Evolutionary conservation across 306 rosid genomes (phyloP), one percentile per base, ranked within the genome.

Genomic region (Castanea sativa): DNA sequence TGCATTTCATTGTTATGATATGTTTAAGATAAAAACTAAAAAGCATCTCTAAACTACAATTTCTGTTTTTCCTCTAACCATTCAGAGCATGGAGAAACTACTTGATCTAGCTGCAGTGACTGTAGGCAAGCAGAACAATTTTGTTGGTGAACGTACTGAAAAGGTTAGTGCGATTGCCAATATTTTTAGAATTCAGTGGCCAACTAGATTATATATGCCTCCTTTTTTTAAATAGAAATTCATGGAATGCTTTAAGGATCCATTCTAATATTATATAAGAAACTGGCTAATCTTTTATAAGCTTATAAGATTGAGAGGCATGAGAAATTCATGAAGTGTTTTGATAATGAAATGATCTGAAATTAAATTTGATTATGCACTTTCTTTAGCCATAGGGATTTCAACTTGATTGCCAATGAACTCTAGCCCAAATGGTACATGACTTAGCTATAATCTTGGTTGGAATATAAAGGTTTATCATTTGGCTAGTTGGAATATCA

Each of bases 81-180:
- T 85, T 85, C 91, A 95, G 99, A 88, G 96, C 82, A 84, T 91
- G 91, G 87, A 77, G 6, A 88, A 82, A 63, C 79, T 95, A 55
- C 78, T 89, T 60, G 88, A 83, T 71, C 81, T 38, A 76, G 78
- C 94, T 43, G 57, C 55, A 30, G 59, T 16, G 45, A 33, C 77
- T 33, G 78, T 60, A 16, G 92, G 81, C 76, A 78, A 83, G 85
- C 41, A 74, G 79, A 83, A 75, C 51, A 70, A 73, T 81, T 85
- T 65, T 76, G 73, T 59, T 29, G 41, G 63, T 80, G 84, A 81
- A 79, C 83, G 90, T 69, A 74, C 81, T 63, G 72, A 71, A 71
- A 74, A 78, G 89, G 98, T 94, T 68, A 85, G 97, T 83, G 68
- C 76, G 77, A 75, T 76, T 70, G 71, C 51, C 78, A 78, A 69